Base-by-base conservation (phyloP, 495 filamentous ascomycete genomes). In the Penicillium argentinense region DNA sequence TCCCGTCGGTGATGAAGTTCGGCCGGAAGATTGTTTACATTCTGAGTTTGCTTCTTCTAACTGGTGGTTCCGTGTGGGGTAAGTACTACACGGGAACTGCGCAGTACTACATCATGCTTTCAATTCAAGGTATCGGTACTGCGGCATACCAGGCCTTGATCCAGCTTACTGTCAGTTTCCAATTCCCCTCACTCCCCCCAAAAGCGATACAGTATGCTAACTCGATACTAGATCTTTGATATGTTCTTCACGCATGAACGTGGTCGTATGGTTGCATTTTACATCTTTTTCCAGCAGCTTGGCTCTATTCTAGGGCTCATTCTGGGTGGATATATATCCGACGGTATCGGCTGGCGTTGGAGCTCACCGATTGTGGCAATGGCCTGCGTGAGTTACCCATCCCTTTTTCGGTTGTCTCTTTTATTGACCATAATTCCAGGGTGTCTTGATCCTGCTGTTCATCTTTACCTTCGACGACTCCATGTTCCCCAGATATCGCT, bases 391-490 rank as follows among this genome's bases (percentile, higher is more conserved):
- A 23, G 62, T 11, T 11, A 2, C 8, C 2, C 9, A 24, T 8
- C 4, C 3, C 3, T 29, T 8, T 26, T 24, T 8, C 12, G 18
- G 18, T n/a, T 9, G 12, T 8, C n/a, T 5, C 22, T 12, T 12
- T 19, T 29, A 13, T 18, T 48, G 44, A 48, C 43, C 2, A 14
- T 8, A 3, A 4, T 16, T 13, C 16, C 18, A 61, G 53, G 58
- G 54, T 36, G 48, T 59, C 3, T 23, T 65, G 17, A 58, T 66
- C 3, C 18, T 68, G 4, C 32, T 67, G 1, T 64, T 69, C 28
- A 51, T 67, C 30, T 62, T 69, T 51, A 63, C 54, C 12, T 63
- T 69, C 19, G 63, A 69, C 21, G 66, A 67, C 22, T 62, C 66
- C 18, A 60, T 69, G 52, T 69, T 69, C 33, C 63, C 61, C 0